phyloP scores from a whole-genome alignment of 345 rosid species.

The Trapa bicornis region DNA sequence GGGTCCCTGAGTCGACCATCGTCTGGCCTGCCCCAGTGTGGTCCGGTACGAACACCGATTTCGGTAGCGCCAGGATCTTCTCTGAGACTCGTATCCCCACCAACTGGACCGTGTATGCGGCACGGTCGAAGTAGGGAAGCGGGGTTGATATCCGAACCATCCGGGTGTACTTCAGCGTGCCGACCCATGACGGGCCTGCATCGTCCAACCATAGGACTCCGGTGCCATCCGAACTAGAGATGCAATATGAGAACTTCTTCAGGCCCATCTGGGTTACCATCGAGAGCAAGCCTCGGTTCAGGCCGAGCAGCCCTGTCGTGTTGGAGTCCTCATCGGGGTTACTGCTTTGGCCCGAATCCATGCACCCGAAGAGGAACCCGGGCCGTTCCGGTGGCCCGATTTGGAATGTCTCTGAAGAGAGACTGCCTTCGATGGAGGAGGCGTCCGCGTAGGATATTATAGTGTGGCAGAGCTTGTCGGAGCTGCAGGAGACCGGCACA shows the following conservation, averaged over 20 bases:
- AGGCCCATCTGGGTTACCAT: constrained; percentile 70
- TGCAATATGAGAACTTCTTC: constrained; percentile 80
- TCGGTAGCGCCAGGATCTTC: constrained; percentile 42
- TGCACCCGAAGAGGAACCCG: constrained; percentile 62
- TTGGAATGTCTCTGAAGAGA: constrained; percentile 51
- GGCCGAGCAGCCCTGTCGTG: constrained; percentile 71
- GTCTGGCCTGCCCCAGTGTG: constrained; percentile 97
- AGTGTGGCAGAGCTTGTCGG: constrained; percentile 61
- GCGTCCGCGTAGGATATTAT: constrained; percentile 72
- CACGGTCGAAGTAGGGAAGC: constrained; percentile 75
- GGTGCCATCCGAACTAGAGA: constrained; percentile 55
- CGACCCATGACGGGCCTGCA: constrained; percentile 39
- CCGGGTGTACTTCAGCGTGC: constrained; percentile 70
- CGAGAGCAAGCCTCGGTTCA: constrained; percentile 84
- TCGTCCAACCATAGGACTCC: constrained; percentile 70
- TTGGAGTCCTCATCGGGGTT: constrained; percentile 54
- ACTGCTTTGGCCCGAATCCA: constrained; percentile 59
- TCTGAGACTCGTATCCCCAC: constrained; percentile 71
- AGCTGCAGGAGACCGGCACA: constrained; percentile 74
- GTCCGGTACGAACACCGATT: constrained; percentile 62
- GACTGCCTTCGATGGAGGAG: constrained; percentile 76
- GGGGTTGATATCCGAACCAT: constrained; percentile 49
- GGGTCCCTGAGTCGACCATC: constrained; percentile 91
- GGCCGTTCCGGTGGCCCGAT: constrained; percentile 37
- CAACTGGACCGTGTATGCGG: constrained; percentile 82